phyloP scores from a whole-genome alignment of 495 filamentous ascomycete genomes.

The Choiromyces venosus region DNA sequence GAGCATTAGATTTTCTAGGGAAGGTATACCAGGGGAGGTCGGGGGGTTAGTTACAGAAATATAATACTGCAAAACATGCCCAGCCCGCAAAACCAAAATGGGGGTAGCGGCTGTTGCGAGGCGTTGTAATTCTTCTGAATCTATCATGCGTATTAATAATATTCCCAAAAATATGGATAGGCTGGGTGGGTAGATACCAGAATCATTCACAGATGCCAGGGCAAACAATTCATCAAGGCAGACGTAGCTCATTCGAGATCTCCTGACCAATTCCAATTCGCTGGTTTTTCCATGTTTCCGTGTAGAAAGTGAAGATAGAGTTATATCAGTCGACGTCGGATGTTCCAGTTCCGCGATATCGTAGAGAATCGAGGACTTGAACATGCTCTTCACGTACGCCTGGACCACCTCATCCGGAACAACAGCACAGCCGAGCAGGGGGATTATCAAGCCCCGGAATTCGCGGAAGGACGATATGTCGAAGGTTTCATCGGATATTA shows the following conservation, averaged over 20 bases:
- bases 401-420: conserved; percentile 63
- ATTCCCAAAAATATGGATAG: neutral
- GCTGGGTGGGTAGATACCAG: conserved; percentile 6
- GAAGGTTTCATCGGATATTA: conserved; percentile 63
- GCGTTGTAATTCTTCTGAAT: conserved; percentile 40
- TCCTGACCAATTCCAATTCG: conserved; percentile 32
- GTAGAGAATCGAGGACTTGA: conserved; percentile 63
- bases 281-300: conserved; percentile 32
- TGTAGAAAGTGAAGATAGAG: conserved; percentile 18
- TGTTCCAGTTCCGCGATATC: conserved; percentile 21
- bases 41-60: conserved; percentile 50
- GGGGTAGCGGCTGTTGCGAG: conserved; percentile 75
- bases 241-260: conserved; percentile 68
- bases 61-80: conserved; percentile 71
- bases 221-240: conserved; percentile 76
- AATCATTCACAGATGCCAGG: conserved; percentile 54
- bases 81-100: conserved; percentile 75
- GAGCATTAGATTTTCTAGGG: neutral
- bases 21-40: neutral
- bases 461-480: conserved; percentile 69
- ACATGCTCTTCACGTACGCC: conserved; percentile 70
- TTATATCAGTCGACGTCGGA: conserved; percentile 9
- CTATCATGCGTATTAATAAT: conserved; percentile 8
- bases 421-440: conserved; percentile 59
- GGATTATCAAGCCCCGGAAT: conserved; percentile 66